phyloP scores from a whole-genome alignment of 768 basidiomycete genomes.

The Clitopilus passeckerianus region DNA sequence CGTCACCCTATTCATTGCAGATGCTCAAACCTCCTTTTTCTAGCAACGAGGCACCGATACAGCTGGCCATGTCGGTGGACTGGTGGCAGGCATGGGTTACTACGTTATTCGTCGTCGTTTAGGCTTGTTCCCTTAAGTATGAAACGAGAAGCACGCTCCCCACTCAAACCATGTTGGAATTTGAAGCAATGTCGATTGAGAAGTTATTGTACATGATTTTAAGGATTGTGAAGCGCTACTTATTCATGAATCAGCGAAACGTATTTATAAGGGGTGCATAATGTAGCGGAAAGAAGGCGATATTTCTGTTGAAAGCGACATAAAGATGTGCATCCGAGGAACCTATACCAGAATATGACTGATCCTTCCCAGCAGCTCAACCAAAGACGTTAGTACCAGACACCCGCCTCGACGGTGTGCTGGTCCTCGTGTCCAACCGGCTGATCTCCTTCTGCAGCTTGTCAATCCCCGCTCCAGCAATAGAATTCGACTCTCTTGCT shows the following conservation, averaged over 20 bases:
- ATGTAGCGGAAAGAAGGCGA: too few species aligned
- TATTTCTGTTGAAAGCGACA: neutral
- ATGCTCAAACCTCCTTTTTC: neutral
- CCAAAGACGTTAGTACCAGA: neutral
- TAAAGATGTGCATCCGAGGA: neutral
- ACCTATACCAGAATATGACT: neutral
- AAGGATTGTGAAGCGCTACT: neutral
- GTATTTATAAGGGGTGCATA: too few species aligned
- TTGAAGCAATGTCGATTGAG: neutral
- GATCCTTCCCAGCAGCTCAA: neutral
- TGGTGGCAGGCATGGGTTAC: constrained; percentile 57
- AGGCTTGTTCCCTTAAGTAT: constrained; percentile 17
- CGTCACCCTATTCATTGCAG: neutral
- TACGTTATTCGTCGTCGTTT: constrained; percentile 34
- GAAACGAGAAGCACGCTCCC: neutral
- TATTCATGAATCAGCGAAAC: too few species aligned
- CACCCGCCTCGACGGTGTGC: constrained; percentile 52
- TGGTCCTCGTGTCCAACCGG: constrained; percentile 73
- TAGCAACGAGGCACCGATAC: constrained; percentile 54
- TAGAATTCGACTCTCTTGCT: constrained; percentile 44
- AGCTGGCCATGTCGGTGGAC: constrained; percentile 66
- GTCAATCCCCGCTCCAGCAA: constrained; percentile 46
- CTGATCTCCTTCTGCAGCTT: constrained; percentile 78
- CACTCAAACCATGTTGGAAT: neutral
- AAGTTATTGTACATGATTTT: neutral